A percentile compares a stretch with the other conserved stretches of the same genome.
Evolutionary conservation across 306 rosid genomes (phyloP).

Genomic region (Adenanthera pavonina): DNA sequence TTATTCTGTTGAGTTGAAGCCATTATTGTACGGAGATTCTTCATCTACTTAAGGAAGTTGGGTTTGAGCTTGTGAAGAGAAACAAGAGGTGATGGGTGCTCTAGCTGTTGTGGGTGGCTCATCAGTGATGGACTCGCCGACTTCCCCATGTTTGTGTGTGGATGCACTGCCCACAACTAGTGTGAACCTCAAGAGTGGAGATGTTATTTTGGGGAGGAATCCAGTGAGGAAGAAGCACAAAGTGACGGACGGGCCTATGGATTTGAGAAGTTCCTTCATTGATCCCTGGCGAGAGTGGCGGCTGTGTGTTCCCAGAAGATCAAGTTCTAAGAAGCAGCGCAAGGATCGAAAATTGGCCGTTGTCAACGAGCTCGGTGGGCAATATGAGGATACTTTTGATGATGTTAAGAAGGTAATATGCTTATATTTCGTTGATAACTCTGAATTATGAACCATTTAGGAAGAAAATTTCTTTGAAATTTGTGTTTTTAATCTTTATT

Average conservation of each 20-base stretch:
- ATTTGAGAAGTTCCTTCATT: constrained; percentile 70
- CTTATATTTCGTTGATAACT: not conserved
- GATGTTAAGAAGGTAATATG: constrained; percentile 83
- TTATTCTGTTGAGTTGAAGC: constrained; percentile 18
- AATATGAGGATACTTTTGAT: constrained; percentile 79
- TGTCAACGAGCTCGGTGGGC: constrained; percentile 84
- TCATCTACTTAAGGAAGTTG: constrained; percentile 5
- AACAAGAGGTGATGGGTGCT: constrained; percentile 69
- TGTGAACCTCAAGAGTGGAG: constrained; percentile 71
- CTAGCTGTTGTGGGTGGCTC: constrained; percentile 73
- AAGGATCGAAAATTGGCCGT: constrained; percentile 56
- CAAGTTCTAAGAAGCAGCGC: constrained; percentile 62
- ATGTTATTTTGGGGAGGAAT: constrained; percentile 56
- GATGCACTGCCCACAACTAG: constrained; percentile 73
- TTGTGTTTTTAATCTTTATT: not conserved
- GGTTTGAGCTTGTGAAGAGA: constrained; percentile 24
- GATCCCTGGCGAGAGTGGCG: constrained; percentile 68
- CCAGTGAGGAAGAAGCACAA: constrained; percentile 53
- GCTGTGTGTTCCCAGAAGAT: constrained; percentile 53
- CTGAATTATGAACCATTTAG: not conserved
- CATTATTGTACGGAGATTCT: not conserved
- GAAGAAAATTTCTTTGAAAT: not conserved
- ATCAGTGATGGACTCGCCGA: constrained; percentile 80
- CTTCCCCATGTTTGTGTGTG: constrained; percentile 85
- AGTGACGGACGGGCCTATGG: constrained; percentile 48